Percentiles rank a stretch among this genome's conserved stretches.
Conservation (phyloP, 495 filamentous ascomycete genomes). For the Annulohypoxylon maeteangense region DNA sequence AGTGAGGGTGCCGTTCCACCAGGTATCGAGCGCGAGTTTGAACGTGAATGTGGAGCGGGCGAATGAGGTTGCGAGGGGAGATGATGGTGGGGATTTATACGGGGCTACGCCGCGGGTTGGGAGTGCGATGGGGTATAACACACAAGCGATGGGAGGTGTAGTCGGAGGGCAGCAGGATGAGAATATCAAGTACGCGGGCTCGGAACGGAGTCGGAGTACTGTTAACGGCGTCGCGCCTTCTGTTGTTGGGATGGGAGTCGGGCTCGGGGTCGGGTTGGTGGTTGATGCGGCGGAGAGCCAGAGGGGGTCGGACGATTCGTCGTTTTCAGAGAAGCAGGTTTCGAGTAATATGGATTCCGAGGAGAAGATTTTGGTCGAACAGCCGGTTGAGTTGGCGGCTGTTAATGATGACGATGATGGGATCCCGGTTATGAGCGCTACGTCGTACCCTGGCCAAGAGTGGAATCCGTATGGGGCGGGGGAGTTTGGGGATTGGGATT, state of each 20-base stretch:
- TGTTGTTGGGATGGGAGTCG: background rate
- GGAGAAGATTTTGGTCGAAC: slow-evolving; percentile 63
- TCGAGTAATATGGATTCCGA: slow-evolving; percentile 51
- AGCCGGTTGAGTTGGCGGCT: slow-evolving; percentile 38
- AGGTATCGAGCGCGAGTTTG: slow-evolving; percentile 38
- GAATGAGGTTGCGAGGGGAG: slow-evolving; percentile 31
- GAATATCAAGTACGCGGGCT: slow-evolving; percentile 44
- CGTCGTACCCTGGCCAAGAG: slow-evolving; percentile 84
- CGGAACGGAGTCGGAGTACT: slow-evolving; percentile 22
- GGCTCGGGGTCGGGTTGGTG: background rate
- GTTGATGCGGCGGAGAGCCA: background rate
- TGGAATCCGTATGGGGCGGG: slow-evolving; percentile 72
- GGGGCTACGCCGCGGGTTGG: slow-evolving; percentile 54
- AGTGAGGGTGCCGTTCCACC: slow-evolving; percentile 35
- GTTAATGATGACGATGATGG: slow-evolving; percentile 60
- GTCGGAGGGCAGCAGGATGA: slow-evolving; percentile 19
- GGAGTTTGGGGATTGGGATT: slow-evolving; percentile 47
- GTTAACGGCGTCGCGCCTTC: slow-evolving; percentile 11
- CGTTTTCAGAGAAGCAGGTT: slow-evolving; percentile 22
- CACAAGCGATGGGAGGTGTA: no score
- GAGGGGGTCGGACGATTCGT: slow-evolving; percentile 26
- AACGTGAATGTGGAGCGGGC: slow-evolving; percentile 40
- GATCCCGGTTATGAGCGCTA: slow-evolving; percentile 76
- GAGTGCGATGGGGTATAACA: background rate
- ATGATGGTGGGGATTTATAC: slow-evolving; percentile 57